Evolutionary conservation across 192 early-diverging fungal genomes (phyloP), one percentile per base, ranked within the genome.

Genomic region (Podila horticola): DNA sequence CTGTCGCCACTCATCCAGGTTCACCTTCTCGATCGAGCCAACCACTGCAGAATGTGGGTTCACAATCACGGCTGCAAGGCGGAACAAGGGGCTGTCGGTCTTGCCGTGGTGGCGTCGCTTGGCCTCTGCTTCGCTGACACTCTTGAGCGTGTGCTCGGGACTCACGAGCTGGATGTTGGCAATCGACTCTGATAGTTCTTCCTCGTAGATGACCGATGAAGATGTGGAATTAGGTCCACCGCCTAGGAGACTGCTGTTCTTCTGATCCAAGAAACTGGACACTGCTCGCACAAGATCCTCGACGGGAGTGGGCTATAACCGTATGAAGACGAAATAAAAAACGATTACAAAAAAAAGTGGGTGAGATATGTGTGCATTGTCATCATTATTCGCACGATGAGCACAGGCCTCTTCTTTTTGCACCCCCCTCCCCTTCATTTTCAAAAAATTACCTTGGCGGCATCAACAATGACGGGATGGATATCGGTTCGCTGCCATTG

Each of bases 21-120:
- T n/a, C 5, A 82, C 73, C 15, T 74, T 74, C 63, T 82, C 81
- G 41, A 82, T 58, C 2, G 81, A 49, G 10, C 81, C 75, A 19
- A 67, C 11, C 2, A 55, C 61, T 1, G 57, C 9, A 4, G 52
- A 57, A 6, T 66, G 50, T 20, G 72, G 72, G 64, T 66, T 71
- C 24, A 74, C 64, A 50, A 82, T 68, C 26, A 82, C 81, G 31
- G 81, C 72, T 5, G 73, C 69, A 17, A 82, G 67, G 12, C 68
- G 52, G 69, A 58, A 79, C 26, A 71, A 19, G 4, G 75, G 69
- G 4, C 45, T 58, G 30, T 55, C 61, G 10, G 61, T 74, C 69
- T 79, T 71, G 58, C 59, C 65, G 12, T 71, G 68, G 28, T 71
- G 75, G 0, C 48, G 63, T 12, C 50, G 58, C 38, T 67, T 79